phyloP scores from a whole-genome alignment of 148 eudicot genomes.

The Beta vulgaris region DNA sequence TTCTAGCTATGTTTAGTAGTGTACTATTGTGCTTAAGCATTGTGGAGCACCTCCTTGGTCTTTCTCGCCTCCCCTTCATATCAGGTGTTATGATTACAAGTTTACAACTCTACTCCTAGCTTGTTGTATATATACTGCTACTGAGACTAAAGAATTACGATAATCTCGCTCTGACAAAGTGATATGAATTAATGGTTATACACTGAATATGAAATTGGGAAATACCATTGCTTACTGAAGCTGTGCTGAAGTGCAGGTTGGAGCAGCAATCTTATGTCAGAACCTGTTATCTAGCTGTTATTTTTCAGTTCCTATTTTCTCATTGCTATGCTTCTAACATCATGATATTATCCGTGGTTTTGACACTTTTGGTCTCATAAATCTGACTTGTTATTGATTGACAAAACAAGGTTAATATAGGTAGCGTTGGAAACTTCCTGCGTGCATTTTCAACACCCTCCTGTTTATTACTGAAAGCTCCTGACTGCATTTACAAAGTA shows the following conservation, averaged over 20 bases:
- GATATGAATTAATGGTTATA: neutral
- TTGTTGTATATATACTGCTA: neutral
- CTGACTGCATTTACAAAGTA: neutral
- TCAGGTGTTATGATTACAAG: neutral
- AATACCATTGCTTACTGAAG: neutral
- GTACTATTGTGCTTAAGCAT: too few species aligned
- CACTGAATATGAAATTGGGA: neutral
- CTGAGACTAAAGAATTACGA: neutral
- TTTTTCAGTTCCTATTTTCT: neutral
- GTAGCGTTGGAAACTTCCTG: too few species aligned
- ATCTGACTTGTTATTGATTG: neutral
- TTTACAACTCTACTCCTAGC: neutral
- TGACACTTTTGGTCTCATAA: neutral
- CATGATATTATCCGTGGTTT: neutral
- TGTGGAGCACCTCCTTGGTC: too few species aligned
- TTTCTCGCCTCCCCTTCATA: neutral
- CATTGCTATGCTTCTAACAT: neutral
- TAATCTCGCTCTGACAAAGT: neutral
- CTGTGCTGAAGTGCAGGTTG: neutral
- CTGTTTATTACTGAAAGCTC: neutral
- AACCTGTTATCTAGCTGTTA: neutral
- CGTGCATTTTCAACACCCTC: neutral
- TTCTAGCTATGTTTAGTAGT: neutral
- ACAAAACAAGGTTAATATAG: too few species aligned
- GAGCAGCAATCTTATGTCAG: neutral